phyloP scores from a whole-genome alignment of 78 protist species.

The Planoprotostelium fungivorum region DNA sequence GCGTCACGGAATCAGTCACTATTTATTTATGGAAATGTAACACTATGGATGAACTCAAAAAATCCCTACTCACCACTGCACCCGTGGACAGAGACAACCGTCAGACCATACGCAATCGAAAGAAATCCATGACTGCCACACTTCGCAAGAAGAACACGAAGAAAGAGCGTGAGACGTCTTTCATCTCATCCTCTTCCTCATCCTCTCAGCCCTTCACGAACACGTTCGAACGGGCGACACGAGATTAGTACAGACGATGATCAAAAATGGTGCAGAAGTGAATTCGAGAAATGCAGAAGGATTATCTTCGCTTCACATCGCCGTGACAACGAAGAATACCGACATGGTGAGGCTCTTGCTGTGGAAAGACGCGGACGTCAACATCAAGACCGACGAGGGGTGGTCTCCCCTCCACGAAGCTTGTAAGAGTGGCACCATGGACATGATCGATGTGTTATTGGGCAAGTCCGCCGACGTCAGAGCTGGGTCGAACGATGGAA shows the following conservation, averaged over 20 bases:
- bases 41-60: neutral
- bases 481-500: neutral
- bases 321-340: neutral
- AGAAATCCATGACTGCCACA: too few relatives aligned
- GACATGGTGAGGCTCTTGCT: neutral
- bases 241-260: neutral
- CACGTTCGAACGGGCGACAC: neutral
- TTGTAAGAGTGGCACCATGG: neutral
- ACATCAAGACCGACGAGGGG: neutral
- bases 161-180: neutral
- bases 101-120: neutral
- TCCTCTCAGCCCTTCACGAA: neutral
- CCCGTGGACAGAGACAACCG: neutral
- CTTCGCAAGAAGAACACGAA: neutral
- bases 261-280: neutral
- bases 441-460: neutral
- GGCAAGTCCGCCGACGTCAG: neutral
- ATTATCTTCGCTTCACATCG: neutral
- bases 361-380: neutral
- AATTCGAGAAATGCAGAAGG: neutral
- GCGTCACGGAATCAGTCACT: neutral
- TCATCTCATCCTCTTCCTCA: neutral
- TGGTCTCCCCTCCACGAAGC: neutral
- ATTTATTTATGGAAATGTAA: neutral
- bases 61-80: neutral